These are phyloP conservation scores for Tothia fuscella DNA, from an alignment of 2,329 filamentous ascomycete genomes.

Conservation along the genomic window DNA sequence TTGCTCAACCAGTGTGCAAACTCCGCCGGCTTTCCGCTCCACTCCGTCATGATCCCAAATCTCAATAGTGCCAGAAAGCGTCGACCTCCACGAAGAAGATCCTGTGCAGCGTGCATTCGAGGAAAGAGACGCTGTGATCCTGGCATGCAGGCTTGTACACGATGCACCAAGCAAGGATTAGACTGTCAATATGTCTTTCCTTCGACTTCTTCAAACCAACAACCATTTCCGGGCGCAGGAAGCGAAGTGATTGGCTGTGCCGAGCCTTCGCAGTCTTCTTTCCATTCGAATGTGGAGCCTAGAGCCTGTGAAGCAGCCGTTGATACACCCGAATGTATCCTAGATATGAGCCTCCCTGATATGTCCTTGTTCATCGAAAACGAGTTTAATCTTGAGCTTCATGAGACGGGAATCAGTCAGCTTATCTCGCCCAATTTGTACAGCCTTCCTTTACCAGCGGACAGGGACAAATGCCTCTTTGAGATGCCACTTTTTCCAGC, in stretches of 20 bases:
- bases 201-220: constrained; percentile 14
- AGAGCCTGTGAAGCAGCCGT: too few species aligned
- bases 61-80: not conserved
- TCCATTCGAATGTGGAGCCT: too few species aligned
- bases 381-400: too few species aligned
- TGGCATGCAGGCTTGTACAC: constrained; percentile 38
- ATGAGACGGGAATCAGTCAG: too few species aligned
- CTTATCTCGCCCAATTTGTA: not conserved
- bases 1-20: not conserved
- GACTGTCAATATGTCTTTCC: constrained; percentile 26
- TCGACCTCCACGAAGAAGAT: constrained; percentile 15
- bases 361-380: too few species aligned
- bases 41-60: not conserved
- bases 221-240: too few species aligned
- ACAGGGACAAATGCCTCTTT: not conserved
- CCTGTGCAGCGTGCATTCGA: constrained; percentile 44
- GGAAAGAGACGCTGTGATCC: constrained; percentile 47
- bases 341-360: too few species aligned
- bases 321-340: too few species aligned
- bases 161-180: constrained; percentile 39
- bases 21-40: not conserved
- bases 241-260: too few species aligned
- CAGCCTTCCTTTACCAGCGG: not conserved
- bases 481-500: not conserved
- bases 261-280: too few species aligned